Percentiles rank a stretch among this genome's conserved stretches.
Evolutionary conservation across 2,329 filamentous ascomycete genomes (phyloP).

Genomic region (Penicillium fuscoglaucum): DNA sequence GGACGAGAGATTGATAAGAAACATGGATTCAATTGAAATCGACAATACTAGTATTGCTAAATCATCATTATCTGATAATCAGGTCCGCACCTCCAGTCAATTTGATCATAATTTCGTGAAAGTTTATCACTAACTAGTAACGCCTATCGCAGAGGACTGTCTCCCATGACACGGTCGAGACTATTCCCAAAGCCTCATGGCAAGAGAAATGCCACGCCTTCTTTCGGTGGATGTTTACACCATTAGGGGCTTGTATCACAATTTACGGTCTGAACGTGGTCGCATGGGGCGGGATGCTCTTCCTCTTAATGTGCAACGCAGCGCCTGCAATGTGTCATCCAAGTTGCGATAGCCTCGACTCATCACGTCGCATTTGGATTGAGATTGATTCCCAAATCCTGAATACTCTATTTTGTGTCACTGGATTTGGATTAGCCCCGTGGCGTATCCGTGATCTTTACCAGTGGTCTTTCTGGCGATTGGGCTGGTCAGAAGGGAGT

Average conservation of each 20-base stretch:
- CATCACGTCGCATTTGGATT: slow-evolving; percentile 78
- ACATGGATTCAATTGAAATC: background rate
- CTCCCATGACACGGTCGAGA: background rate
- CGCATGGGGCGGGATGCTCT: slow-evolving; percentile 90
- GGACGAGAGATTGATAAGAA: background rate
- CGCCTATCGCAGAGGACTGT: background rate
- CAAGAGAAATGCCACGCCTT: background rate
- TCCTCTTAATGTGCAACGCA: slow-evolving; percentile 76
- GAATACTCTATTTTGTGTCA: slow-evolving; percentile 83
- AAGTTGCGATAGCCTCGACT: slow-evolving; percentile 70
- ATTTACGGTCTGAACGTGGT: slow-evolving; percentile 80
- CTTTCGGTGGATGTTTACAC: slow-evolving; percentile 66
- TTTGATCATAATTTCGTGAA: background rate
- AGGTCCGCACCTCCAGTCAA: too few species aligned
- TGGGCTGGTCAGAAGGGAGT: slow-evolving; percentile 48
- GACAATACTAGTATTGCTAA: background rate
- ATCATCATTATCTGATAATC: background rate
- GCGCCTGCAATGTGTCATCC: slow-evolving; percentile 57
- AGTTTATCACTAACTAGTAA: background rate
- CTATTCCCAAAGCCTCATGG: background rate
- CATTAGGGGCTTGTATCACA: slow-evolving; percentile 72
- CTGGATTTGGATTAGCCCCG: slow-evolving; percentile 78
- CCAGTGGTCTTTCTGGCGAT: slow-evolving; percentile 66
- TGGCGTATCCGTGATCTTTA: slow-evolving; percentile 83
- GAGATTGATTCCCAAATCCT: slow-evolving; percentile 82